Percentiles rank a stretch among this genome's conserved stretches.
Evolutionary conservation across 345 rosid species (phyloP).

Genomic region (Eucalyptus erythrocorys): DNA sequence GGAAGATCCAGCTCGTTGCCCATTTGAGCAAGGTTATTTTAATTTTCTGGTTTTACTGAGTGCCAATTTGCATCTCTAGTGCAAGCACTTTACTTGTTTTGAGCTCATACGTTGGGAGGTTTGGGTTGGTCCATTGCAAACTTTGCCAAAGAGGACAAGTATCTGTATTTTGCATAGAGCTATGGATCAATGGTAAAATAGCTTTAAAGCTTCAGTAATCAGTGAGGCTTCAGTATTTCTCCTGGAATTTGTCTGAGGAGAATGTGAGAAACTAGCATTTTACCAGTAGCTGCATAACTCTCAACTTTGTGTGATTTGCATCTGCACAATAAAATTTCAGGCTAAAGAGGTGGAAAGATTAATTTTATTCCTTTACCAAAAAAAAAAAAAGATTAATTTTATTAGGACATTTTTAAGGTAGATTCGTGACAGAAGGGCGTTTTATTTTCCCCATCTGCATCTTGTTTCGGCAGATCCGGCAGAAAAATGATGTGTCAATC

Average conservation of each 20-base stretch:
- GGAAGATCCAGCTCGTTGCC: conserved; percentile 89
- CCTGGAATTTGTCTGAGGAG: neutral
- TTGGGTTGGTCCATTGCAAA: neutral
- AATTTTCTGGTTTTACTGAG: neutral
- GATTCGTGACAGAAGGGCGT: neutral
- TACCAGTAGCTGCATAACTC: neutral
- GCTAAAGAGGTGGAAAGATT: neutral
- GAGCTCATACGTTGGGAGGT: neutral
- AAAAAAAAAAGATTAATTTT: neutral
- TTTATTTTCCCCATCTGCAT: neutral
- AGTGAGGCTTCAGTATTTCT: neutral
- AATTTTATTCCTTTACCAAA: too few species aligned
- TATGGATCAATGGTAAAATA: neutral
- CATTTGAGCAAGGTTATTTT: conserved; percentile 78
- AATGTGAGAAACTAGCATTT: neutral
- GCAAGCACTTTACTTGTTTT: neutral
- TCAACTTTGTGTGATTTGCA: neutral
- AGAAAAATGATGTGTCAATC: neutral
- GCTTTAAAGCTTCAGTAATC: neutral
- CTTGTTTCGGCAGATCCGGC: neutral
- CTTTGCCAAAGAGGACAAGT: neutral
- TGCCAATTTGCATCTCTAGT: neutral
- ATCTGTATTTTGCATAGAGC: neutral
- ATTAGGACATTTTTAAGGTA: neutral
- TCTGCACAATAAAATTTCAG: neutral